A percentile compares a stretch with the other conserved stretches of the same genome.
Evolutionary conservation across 2,329 filamentous ascomycete genomes (phyloP).

Genomic region (Pseudocercospora cruenta): DNA sequence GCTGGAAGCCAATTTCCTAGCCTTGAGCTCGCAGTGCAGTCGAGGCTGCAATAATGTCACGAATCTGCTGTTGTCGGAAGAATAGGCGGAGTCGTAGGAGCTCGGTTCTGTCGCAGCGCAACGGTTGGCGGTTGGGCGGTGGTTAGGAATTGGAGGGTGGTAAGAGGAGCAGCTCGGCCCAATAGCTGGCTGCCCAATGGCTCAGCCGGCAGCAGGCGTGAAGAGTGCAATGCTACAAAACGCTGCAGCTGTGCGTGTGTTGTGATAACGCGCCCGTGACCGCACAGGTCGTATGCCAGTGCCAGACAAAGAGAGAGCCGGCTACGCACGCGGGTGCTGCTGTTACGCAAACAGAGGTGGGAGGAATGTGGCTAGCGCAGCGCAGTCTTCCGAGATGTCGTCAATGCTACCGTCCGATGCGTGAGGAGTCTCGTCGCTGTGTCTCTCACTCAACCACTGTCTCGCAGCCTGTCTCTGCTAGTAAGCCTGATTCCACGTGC

Average conservation of each 20-base stretch:
- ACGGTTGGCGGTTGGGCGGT: neutral
- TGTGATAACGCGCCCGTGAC: neutral
- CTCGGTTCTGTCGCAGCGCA: neutral
- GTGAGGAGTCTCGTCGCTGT: neutral
- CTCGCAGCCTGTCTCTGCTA: constrained; percentile 6
- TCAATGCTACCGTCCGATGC: constrained; percentile 9
- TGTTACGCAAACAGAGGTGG: constrained; percentile 18
- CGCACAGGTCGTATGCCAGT: neutral
- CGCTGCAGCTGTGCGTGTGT: constrained; percentile 1
- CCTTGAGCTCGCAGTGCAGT: constrained; percentile 11
- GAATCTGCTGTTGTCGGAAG: neutral
- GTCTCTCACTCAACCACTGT: neutral
- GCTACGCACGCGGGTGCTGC: neutral
- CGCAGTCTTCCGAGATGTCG: constrained; percentile 9
- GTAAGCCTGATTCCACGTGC: constrained; percentile 8
- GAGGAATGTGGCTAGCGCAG: constrained; percentile 6
- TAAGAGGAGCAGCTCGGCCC: constrained; percentile 4
- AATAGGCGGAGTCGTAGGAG: constrained; percentile 1
- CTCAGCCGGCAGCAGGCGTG: neutral
- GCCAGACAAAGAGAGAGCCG: constrained; percentile 8
- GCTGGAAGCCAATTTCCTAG: constrained; percentile 26
- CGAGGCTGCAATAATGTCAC: neutral
- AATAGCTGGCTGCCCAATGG: constrained; percentile 16
- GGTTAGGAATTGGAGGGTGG: neutral
- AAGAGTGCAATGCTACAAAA: constrained; percentile 4